A percentile compares a stretch with the other conserved stretches of the same genome.
These are phyloP conservation scores for Trichomonascus vanleenenianus DNA, from an alignment of 805 yeast genomes.

Conservation along the genomic window DNA sequence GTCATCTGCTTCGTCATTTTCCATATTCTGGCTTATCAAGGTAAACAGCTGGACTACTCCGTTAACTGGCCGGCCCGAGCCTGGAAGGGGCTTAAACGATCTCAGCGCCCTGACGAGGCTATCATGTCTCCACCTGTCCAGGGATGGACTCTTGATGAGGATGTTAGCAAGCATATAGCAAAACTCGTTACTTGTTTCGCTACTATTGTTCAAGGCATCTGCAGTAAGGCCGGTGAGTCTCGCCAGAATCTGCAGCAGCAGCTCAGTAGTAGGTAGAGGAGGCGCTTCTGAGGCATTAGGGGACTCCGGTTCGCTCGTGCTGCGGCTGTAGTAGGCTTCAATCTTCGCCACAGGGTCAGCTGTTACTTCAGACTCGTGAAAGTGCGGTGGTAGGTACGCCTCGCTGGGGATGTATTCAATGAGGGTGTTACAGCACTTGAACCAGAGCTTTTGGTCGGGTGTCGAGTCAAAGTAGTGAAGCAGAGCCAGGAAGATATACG, in stretches of 20 bases:
- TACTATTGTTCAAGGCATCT: background rate
- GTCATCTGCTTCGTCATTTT: slow-evolving; percentile 27
- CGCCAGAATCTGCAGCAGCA: slow-evolving; percentile 10
- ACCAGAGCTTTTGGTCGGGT: slow-evolving; percentile 25
- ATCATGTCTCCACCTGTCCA: slow-evolving; percentile 30
- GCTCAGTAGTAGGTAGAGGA: slow-evolving; percentile 11
- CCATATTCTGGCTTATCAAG: slow-evolving; percentile 1
- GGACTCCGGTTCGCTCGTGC: slow-evolving; percentile 5
- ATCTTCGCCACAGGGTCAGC: slow-evolving; percentile 22
- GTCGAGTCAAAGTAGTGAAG: slow-evolving; percentile 4
- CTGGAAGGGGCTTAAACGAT: background rate
- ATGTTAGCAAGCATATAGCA: slow-evolving; percentile 20
- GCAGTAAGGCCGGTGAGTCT: slow-evolving; percentile 3
- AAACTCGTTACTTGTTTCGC: background rate
- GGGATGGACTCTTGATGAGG: slow-evolving; percentile 41
- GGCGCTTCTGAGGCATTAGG: background rate
- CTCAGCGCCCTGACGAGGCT: slow-evolving; percentile 27
- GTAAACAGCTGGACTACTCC: background rate
- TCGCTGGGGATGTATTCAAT: slow-evolving; percentile 54
- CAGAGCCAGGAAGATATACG: slow-evolving; percentile 50
- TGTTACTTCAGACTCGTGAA: slow-evolving; percentile 24
- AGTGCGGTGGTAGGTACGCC: slow-evolving; percentile 50
- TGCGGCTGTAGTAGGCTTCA: slow-evolving; percentile 9
- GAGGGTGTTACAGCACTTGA: slow-evolving; percentile 36
- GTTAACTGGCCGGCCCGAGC: background rate